These are phyloP conservation scores for Leucaena leucocephala DNA, from an alignment of 306 rosid genomes.

Conservation along the genomic window DNA sequence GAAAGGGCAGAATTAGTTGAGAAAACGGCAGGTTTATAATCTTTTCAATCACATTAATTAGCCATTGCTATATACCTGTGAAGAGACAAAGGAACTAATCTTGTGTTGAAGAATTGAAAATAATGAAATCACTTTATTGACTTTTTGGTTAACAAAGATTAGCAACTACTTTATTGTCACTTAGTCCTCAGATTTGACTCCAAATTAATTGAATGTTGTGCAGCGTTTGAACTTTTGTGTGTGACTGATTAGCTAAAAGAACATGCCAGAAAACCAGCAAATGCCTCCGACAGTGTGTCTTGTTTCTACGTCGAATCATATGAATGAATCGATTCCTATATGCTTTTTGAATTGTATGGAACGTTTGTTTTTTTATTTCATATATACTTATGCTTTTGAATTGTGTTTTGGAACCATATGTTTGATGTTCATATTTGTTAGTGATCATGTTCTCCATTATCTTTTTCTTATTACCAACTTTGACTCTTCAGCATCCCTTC, in stretches of 20 bases:
- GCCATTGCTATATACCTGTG: conserved; percentile 18
- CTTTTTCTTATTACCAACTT: not conserved
- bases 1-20: conserved; percentile 33
- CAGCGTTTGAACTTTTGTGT: conserved; percentile 23
- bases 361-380: conserved; percentile 15
- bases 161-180: conserved; percentile 14
- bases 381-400: not conserved
- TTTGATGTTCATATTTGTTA: not conserved
- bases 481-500: not conserved
- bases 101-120: conserved; percentile 19
- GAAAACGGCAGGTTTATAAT: too few relatives aligned
- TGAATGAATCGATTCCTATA: conserved; percentile 11
- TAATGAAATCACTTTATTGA: conserved; percentile 32
- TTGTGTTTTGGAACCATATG: conserved; percentile 1
- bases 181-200: conserved; percentile 29
- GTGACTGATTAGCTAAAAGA: not conserved
- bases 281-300: not conserved
- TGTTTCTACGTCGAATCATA: not conserved
- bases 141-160: conserved; percentile 27
- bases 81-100: conserved; percentile 32
- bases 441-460: not conserved
- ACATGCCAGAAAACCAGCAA: conserved; percentile 23
- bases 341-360: not conserved
- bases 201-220: not conserved
- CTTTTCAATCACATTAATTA: conserved; percentile 21